Conservation (phyloP, 257 asterid species). For the Verbascum thapsus region DNA sequence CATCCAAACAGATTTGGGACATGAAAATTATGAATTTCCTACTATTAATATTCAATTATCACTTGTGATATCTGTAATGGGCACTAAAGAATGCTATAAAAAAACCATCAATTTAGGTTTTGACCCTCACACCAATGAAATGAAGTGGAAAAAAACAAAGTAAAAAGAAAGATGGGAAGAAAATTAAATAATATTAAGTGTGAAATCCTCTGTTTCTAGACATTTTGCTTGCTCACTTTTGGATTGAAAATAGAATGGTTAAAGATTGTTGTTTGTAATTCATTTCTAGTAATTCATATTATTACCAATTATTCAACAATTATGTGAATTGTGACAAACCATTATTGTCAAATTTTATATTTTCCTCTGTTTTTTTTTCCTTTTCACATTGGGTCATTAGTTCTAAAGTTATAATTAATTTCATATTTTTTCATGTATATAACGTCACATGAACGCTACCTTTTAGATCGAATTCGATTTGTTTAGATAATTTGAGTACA, state of each 20-base stretch:
- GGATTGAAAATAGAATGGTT: slow-evolving; percentile 18
- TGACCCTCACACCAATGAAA: slow-evolving; percentile 21
- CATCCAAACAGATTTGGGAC: background rate
- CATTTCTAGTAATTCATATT: slow-evolving; percentile 20
- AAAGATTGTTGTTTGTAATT: background rate
- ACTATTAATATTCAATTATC: background rate
- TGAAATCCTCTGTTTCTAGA: slow-evolving; percentile 28
- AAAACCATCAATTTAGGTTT: slow-evolving; percentile 33
- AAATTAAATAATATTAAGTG: slow-evolving; percentile 8
- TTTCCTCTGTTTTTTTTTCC: background rate
- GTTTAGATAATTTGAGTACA: too few species aligned
- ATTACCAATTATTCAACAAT: background rate
- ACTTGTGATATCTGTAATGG: slow-evolving; percentile 12
- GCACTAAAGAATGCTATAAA: slow-evolving; percentile 18
- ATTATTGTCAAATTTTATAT: slow-evolving; percentile 1
- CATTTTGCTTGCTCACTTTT: slow-evolving; percentile 32
- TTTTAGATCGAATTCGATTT: too few species aligned
- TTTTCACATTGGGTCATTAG: background rate
- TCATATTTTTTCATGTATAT: too few species aligned
- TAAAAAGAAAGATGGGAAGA: background rate
- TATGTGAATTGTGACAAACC: slow-evolving; percentile 10
- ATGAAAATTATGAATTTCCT: background rate
- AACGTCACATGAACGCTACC: too few species aligned
- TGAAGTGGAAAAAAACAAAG: slow-evolving; percentile 34
- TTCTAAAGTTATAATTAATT: too few species aligned